Evolutionary conservation across 345 rosid species (phyloP), one percentile per base, ranked within the genome.

Genomic region (Salix viminalis): DNA sequence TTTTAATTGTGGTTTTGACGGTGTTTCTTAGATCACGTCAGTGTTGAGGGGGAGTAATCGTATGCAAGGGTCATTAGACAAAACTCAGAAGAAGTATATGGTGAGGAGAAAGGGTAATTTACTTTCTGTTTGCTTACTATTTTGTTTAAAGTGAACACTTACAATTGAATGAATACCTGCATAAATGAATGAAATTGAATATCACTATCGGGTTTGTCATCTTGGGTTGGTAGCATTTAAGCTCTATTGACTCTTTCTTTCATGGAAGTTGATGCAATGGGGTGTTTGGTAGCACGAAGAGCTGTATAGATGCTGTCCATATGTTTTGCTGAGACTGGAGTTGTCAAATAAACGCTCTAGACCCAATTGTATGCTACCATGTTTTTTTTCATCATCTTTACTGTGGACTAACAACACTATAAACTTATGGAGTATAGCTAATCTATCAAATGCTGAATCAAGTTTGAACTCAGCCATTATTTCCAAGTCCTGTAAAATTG

Each of bases 71-170:
- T 83, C 87, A 12, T 39, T 56, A 36, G 85, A 85, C 71, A 82
- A 86, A 37, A 76, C 76, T 68, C 81, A 84, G 77, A 44, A 44
- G 87, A 84, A 87, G 84, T 67, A 78, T 76, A 81, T 71, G 92
- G 88, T 87, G 87, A 89, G 89, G 81, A 65, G 74, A 70, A 79
- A 79, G 83, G 86, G 86, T 84, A 78, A 85, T 83, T 75, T 82
- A 54, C 87, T 75, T 78, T 79, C 71, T 72, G 69, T 78, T 54
- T 58, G 28, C 3, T n/a, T 58, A 2, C 62, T 9, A 9, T n/a
- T 74, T 69, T 61, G 28, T 2, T 34, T 6, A n/a, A 0, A 10
- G 28, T 12, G 26, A 58, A 26, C 28, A 58, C 62, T 26, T 9
- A 9, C 62, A 4, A n/a, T 58, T 58, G 62, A 58, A 58, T 23